A percentile compares a stretch with the other conserved stretches of the same genome.
Conservation (phyloP, 73 alveolate genomes). For the Tetrahymena borealis region DNA sequence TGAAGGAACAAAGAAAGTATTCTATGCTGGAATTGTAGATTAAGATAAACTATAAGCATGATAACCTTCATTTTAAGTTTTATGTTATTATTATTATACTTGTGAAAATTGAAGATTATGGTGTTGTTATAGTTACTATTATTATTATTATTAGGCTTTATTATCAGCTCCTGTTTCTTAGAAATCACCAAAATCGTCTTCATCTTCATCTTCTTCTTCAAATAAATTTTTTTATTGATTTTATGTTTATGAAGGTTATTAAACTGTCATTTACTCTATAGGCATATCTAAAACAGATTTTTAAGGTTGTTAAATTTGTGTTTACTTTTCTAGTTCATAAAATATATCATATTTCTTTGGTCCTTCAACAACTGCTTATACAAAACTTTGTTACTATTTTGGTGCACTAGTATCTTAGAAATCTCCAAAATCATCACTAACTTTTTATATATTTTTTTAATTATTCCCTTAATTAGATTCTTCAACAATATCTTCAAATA, state of each 20-base stretch:
- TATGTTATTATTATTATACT: neutral
- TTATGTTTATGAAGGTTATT: neutral
- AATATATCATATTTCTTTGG: neutral
- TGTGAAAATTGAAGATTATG: neutral
- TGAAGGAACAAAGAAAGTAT: neutral
- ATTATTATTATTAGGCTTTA: neutral
- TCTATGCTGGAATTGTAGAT: no score
- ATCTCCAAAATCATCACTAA: neutral
- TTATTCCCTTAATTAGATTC: no score
- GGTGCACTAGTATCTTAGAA: neutral
- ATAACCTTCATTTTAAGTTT: no score
- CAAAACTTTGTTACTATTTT: neutral
- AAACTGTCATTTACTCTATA: neutral
- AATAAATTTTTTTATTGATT: neutral
- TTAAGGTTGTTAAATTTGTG: neutral
- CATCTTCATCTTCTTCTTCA: neutral
- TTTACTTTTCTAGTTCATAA: neutral
- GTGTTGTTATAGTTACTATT: neutral
- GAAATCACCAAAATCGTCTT: neutral
- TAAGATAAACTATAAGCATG: no score
- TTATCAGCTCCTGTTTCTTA: neutral
- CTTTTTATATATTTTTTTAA: neutral
- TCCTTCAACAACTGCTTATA: neutral
- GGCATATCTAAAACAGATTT: neutral
- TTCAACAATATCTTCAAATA: no score